phyloP scores from a whole-genome alignment of 108 stramenopile species.

The Skeletonema grethae region DNA sequence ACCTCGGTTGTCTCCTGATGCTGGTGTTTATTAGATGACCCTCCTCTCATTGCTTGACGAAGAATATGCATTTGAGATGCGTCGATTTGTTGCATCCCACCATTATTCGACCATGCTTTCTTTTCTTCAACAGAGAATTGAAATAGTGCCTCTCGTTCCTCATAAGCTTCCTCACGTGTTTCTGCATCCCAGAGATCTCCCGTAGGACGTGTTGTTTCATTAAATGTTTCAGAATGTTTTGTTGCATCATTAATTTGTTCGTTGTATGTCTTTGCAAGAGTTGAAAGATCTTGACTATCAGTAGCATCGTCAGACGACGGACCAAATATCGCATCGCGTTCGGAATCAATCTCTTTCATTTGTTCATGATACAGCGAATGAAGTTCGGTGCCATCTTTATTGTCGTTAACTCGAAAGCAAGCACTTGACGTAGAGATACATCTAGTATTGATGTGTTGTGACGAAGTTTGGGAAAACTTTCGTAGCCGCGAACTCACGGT shows the following conservation, averaged over 20 bases:
- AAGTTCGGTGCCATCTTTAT: conserved; percentile 22
- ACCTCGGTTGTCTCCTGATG: neutral
- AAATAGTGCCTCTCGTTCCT: conserved; percentile 68
- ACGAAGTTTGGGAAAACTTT: neutral
- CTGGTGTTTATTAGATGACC: conserved; percentile 6
- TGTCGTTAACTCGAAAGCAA: neutral
- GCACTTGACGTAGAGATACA: neutral
- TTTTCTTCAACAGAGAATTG: conserved; percentile 69
- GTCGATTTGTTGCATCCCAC: conserved; percentile 6
- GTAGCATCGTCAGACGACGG: conserved; percentile 5
- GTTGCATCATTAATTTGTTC: neutral
- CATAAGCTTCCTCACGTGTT: conserved; percentile 46
- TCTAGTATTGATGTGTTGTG: neutral
- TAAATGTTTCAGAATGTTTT: neutral
- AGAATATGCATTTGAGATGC: conserved; percentile 25
- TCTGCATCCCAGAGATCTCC: conserved; percentile 21
- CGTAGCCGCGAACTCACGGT: neutral
- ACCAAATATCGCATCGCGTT: conserved; percentile 40
- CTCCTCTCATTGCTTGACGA: conserved; percentile 22
- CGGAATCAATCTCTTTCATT: conserved; percentile 42
- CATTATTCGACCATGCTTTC: conserved; percentile 57
- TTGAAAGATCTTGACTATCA: conserved; percentile 30
- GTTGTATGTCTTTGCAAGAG: conserved; percentile 12
- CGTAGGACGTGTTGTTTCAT: conserved; percentile 4
- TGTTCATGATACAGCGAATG: conserved; percentile 47